A percentile compares a stretch with the other conserved stretches of the same genome.
phyloP scores from a whole-genome alignment of 169 alveolate species.

The Plasmodium coatneyi region DNA sequence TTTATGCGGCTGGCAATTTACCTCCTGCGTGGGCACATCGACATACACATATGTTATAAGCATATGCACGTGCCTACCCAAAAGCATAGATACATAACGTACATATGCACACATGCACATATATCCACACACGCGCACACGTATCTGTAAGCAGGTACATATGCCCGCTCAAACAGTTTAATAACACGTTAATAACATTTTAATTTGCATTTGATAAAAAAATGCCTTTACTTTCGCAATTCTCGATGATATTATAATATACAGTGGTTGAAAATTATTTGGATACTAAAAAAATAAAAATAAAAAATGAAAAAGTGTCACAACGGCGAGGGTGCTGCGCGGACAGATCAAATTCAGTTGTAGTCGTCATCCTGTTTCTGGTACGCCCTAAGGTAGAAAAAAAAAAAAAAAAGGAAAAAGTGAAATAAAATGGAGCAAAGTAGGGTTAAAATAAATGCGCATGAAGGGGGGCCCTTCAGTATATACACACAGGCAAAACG shows the following conservation, averaged over 20 bases:
- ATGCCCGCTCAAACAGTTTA: constrained; percentile 41
- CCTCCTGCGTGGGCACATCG: neutral
- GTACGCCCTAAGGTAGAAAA: constrained; percentile 55
- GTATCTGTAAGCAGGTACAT: neutral
- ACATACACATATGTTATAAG: neutral
- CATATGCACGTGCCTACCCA: neutral
- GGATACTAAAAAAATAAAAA: constrained; percentile 29
- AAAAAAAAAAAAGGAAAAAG: neutral
- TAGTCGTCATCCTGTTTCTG: constrained; percentile 69
- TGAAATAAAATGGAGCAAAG: neutral
- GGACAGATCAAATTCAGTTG: neutral
- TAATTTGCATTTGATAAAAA: constrained; percentile 12
- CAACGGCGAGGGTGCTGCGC: constrained; percentile 4
- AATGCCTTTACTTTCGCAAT: neutral
- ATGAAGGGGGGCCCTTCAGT: neutral
- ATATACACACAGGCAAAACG: neutral
- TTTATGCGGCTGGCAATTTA: neutral
- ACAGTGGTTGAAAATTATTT: neutral
- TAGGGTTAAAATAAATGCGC: neutral
- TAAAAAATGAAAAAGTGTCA: neutral
- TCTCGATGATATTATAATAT: constrained; percentile 33
- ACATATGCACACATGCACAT: neutral
- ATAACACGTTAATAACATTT: constrained; percentile 52
- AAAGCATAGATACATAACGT: neutral
- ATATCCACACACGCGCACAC: neutral